Evolutionary conservation across 139 green algal genomes (phyloP), one percentile per base, ranked within the genome.

Genomic region (Haematococcus lacustris): DNA sequence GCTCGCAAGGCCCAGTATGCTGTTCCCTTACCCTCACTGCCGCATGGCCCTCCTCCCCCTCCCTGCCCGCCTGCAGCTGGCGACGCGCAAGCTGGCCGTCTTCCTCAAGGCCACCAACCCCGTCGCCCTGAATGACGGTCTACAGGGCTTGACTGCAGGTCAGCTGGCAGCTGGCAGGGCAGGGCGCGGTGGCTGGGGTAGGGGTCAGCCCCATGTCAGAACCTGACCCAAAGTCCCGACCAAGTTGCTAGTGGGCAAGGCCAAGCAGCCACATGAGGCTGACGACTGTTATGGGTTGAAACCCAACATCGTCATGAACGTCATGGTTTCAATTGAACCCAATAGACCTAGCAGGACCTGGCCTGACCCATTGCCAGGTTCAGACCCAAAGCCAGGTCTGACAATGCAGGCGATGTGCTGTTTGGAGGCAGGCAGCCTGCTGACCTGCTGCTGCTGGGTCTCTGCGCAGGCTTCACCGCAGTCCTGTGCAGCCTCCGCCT

Each of bases 401-500:
- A 17, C 43, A 53, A 9, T 9, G 43, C 43, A 53, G 9, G 43
- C 9, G 43, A 9, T 35, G 17, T 64, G 30, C 23, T 26, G 21
- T 64, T 35, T 7, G 13, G 53, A 30, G 53, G 21, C 4, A 35
- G 53, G 53, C 53, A 35, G 53, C n/a, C n/a, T n/a, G 21, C 53
- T 9, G 26, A 64, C 53, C 53, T 64, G 53, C 17, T 64, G 17
- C 17, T 30, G 4, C 33, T 23, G 13, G 30, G 4, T 21, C 26
- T 30, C 23, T 30, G 21, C 53, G 53, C 63, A 76, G 71, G 71
- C 32, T 35, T n/a, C 28, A 62, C 40, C 4, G 63, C 71, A 4
- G 71, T 76, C 9, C 26, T 76, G 3, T 62, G 62, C 47, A 71
- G 41, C 17, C 63, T 76, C 62, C 60, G 71, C 9, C 28, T 71